A percentile compares a stretch with the other conserved stretches of the same genome.
phyloP scores from a whole-genome alignment of 1,284 basidiomycete species.

The Ceratobasidium sp. region DNA sequence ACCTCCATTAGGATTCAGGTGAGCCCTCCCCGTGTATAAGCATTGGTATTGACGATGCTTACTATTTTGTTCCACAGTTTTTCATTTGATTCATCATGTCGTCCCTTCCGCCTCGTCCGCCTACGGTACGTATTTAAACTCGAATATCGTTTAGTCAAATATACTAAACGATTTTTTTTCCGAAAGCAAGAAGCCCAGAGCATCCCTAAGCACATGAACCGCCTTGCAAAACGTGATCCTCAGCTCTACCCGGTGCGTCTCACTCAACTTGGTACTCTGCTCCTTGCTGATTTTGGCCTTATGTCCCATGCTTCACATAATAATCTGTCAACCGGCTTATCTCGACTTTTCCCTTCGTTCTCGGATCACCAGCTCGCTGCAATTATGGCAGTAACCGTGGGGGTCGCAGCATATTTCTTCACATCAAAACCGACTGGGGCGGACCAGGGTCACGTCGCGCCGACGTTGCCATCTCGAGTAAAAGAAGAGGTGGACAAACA shows the following conservation, averaged over 20 bases:
- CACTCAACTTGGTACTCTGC: neutral
- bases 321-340: too few species aligned
- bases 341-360: too few species aligned
- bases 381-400: slow-evolving; percentile 9
- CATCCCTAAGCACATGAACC: slow-evolving; percentile 32
- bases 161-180: neutral
- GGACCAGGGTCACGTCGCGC: slow-evolving; percentile 12
- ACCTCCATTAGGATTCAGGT: neutral
- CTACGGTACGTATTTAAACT: neutral
- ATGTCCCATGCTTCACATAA: too few species aligned
- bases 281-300: neutral
- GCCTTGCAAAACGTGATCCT: slow-evolving; percentile 31
- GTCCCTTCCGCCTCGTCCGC: slow-evolving; percentile 32
- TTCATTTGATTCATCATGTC: slow-evolving; percentile 6
- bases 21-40: neutral
- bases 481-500: slow-evolving; percentile 34
- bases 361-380: slow-evolving; percentile 8
- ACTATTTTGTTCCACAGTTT: neutral
- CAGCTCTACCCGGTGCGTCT: slow-evolving; percentile 34
- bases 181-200: slow-evolving; percentile 16
- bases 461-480: slow-evolving; percentile 29
- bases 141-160: neutral
- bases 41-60: neutral
- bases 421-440: slow-evolving; percentile 18
- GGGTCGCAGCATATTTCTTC: slow-evolving; percentile 19